Evolutionary conservation across 176 grass and related monocot genomes (phyloP).

Genomic region (Triticum timopheevii): DNA sequence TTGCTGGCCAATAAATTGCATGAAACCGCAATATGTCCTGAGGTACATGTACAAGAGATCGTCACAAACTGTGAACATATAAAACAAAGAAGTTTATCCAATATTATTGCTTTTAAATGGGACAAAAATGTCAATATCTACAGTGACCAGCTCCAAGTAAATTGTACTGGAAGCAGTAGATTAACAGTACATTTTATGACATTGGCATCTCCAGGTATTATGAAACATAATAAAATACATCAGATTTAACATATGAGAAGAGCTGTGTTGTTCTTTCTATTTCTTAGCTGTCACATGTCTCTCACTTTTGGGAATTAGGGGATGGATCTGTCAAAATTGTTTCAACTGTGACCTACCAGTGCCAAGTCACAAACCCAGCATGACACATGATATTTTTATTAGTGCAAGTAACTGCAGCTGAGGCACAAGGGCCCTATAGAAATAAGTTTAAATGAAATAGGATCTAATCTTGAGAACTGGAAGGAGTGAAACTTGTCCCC

Average conservation of each 20-base stretch:
- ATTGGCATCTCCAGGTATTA: neutral
- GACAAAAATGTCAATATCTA: neutral
- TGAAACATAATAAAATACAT: neutral
- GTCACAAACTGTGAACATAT: conserved; percentile 18
- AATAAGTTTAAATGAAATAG: neutral
- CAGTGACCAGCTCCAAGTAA: neutral
- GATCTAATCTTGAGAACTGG: neutral
- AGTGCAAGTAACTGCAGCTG: neutral
- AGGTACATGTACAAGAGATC: conserved; percentile 28
- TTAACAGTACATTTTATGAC: neutral
- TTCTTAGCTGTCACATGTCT: neutral
- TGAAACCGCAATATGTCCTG: conserved; percentile 98
- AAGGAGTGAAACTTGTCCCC: neutral
- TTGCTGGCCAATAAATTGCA: conserved; percentile 98
- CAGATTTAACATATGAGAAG: conserved; percentile 4
- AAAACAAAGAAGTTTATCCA: conserved; percentile 5
- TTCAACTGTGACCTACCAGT: conserved; percentile 16
- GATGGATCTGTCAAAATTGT: conserved; percentile 1
- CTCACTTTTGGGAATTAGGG: conserved; percentile 5
- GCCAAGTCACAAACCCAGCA: neutral
- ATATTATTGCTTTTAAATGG: conserved; percentile 14
- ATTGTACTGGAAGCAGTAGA: conserved; percentile 14
- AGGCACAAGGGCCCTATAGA: neutral
- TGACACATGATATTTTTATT: neutral
- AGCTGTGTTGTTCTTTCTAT: neutral